Evolutionary conservation across 2,329 filamentous ascomycete species (phyloP), one percentile per base, ranked within the genome.

Genomic region (Pseudogymnoascus sp.): DNA sequence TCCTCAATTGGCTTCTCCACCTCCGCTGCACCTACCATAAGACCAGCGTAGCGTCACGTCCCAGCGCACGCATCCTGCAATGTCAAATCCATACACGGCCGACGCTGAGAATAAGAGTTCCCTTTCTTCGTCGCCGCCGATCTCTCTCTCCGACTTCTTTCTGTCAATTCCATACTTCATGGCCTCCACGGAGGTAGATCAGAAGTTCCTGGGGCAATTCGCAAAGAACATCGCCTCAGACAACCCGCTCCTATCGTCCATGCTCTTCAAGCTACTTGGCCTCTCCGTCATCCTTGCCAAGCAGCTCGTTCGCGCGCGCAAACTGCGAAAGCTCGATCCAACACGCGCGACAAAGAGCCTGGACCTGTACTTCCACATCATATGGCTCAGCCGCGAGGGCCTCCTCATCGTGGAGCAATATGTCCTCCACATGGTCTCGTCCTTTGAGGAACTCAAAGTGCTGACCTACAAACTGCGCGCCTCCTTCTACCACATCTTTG

Each of bases 181-280:
- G 94, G 94, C 94, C 76, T 94, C 92, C 71, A 94, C 91, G 63
- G 90, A 96, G 75, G 90, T 97, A 63, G 94, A 99, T 74, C 92
- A 96, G 76, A 99, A 97, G 76, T 96, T 95, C 75, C 81, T 99
- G 69, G 91, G 90, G 75, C 86, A 85, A 71, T 86, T 96, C 71
- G 92, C 94, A 71, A 88, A 86, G 74, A 81, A 85, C 63, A 91
- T 90, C 66, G 85, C 86, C 70, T 77, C 82, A 62, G 85, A 89
- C 67, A 94, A 92, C 69, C 85, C 89, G 3, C 79, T 92, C 15
- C 82, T 97, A 48, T 89, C 89, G 6, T 82, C 82, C 18, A 91
- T 90, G 71, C 82, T 99, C 52, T 96, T 91, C 75, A 94, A 94
- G 73, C 86, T 97, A 38, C 81, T 97, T 9, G 94, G 94, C 0